Conservation (phyloP, 2,329 filamentous ascomycete genomes). For the Fusarium sterilihyphosum region DNA sequence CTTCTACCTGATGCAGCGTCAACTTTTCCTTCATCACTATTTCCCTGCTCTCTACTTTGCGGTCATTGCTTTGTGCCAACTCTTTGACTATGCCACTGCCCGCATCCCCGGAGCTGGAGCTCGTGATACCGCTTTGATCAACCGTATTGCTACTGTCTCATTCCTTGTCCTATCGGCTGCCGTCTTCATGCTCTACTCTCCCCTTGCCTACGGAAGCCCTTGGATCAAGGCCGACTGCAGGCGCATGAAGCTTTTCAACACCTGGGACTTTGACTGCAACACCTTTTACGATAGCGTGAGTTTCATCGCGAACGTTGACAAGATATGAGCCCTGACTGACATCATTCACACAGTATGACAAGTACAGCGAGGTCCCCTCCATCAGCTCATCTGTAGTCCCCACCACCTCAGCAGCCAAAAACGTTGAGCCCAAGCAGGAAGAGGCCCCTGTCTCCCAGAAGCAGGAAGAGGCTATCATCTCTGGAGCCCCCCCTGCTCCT, state of each 20-base stretch:
- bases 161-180: constrained; percentile 80
- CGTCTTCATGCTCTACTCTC: constrained; percentile 86
- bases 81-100: constrained; percentile 84
- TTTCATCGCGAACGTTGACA: constrained; percentile 42
- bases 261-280: constrained; percentile 99
- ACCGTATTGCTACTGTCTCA: constrained; percentile 75
- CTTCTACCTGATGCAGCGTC: constrained; percentile 97
- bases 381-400: constrained; percentile 44
- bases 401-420: constrained; percentile 42
- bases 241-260: constrained; percentile 84
- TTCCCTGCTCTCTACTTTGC: constrained; percentile 97
- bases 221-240: constrained; percentile 93
- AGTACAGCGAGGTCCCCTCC: constrained; percentile 50
- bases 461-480: constrained; percentile 52
- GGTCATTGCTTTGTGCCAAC: constrained; percentile 87
- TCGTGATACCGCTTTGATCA: constrained; percentile 73
- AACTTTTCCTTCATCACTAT: constrained; percentile 98
- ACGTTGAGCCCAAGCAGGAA: constrained; percentile 39
- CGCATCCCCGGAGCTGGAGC: constrained; percentile 76
- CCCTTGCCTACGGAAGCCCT: constrained; percentile 89
- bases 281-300: constrained; percentile 88
- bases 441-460: constrained; percentile 39
- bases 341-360: constrained; percentile 58
- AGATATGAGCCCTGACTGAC: constrained; percentile 24
- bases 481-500: constrained; percentile 56